Conservation (phyloP, 192 early-diverging fungal species). For the Backusella mclennaniae region DNA sequence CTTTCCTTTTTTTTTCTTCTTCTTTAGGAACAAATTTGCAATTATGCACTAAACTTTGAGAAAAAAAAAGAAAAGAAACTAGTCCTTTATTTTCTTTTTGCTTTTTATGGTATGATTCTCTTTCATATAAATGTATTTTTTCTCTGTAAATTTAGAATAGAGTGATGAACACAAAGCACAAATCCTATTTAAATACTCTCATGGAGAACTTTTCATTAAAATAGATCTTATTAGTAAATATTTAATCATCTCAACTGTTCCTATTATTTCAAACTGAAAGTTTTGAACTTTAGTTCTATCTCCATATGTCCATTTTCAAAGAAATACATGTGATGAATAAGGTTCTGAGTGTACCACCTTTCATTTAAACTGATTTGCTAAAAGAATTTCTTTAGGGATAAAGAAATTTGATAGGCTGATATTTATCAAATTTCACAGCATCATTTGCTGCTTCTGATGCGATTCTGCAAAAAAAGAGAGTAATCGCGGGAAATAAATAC, state of each 20-base stretch:
- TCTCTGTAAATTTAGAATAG: not conserved
- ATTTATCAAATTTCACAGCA: not conserved
- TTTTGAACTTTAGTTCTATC: not conserved
- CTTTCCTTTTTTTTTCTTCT: not conserved
- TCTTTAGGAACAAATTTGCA: not conserved
- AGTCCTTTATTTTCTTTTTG: not conserved
- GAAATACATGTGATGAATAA: not conserved
- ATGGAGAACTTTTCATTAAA: not conserved
- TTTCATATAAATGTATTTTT: not conserved
- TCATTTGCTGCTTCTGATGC: not conserved
- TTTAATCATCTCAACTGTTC: not conserved
- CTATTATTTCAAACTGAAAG: not conserved
- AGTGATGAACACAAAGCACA: conserved; percentile 1
- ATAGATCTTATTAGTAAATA: not conserved
- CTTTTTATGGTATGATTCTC: not conserved
- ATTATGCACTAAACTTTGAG: not conserved
- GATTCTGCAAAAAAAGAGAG: not conserved
- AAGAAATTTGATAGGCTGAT: not conserved
- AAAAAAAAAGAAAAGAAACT: not conserved
- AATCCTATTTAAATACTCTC: not conserved
- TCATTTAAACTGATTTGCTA: not conserved
- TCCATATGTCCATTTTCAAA: not conserved
- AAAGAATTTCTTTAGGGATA: not conserved
- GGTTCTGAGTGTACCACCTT: not conserved
- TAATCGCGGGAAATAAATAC: not conserved